Conservation (phyloP, 768 basidiomycete species). For the Cytidiella melzeri region DNA sequence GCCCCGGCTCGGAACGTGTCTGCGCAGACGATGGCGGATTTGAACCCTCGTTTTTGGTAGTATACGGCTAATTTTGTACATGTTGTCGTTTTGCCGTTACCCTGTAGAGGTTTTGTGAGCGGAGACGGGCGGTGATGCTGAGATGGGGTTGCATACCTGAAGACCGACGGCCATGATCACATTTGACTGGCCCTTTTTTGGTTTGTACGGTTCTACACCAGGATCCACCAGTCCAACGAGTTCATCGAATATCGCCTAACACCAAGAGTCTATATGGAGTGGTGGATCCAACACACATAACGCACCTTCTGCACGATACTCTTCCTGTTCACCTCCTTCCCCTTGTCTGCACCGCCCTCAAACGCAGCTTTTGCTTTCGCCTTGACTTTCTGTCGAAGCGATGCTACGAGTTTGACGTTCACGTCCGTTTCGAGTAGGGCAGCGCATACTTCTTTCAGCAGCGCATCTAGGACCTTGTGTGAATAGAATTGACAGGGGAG, state of each 20-base stretch:
- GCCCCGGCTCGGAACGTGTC: slow-evolving; percentile 99
- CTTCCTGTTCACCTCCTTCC: slow-evolving; percentile 77
- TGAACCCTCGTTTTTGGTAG: slow-evolving; percentile 95
- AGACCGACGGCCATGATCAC: slow-evolving; percentile 98
- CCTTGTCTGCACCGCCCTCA: slow-evolving; percentile 62
- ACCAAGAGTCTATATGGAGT: not conserved
- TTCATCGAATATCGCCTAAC: slow-evolving; percentile 92
- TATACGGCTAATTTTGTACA: slow-evolving; percentile 98
- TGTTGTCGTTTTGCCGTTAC: slow-evolving; percentile 98
- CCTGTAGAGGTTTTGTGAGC: slow-evolving; percentile 44
- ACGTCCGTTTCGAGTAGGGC: slow-evolving; percentile 96
- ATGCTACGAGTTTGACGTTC: slow-evolving; percentile 93
- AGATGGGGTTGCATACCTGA: slow-evolving; percentile 48
- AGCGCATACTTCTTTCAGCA: slow-evolving; percentile 91
- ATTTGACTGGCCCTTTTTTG: slow-evolving; percentile 89
- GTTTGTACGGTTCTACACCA: slow-evolving; percentile 92
- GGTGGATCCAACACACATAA: no score
- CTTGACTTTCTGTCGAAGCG: slow-evolving; percentile 84
- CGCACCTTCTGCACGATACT: slow-evolving; percentile 87
- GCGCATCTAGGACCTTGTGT: slow-evolving; percentile 80
- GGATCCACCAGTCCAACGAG: slow-evolving; percentile 94
- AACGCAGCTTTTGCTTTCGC: slow-evolving; percentile 79
- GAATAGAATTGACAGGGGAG: not conserved
- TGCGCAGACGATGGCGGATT: slow-evolving; percentile 95
- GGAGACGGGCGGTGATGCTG: no score